Evolutionary conservation across 768 basidiomycete genomes (phyloP).

Genomic region (Kwoniella sp.): DNA sequence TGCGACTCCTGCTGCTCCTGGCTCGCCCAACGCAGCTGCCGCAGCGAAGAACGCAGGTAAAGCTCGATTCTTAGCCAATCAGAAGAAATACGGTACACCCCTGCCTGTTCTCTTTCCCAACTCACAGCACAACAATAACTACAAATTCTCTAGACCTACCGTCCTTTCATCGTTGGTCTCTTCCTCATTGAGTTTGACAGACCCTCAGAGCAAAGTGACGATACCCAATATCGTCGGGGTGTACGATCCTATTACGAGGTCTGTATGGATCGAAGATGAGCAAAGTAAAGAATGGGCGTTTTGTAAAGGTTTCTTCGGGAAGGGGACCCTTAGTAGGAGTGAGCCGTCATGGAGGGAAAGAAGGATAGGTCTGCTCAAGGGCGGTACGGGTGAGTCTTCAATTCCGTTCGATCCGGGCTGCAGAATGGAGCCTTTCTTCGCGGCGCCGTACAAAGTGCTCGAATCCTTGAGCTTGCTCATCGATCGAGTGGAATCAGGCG

Average conservation of each 20-base stretch:
- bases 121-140: background rate
- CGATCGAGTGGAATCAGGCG: no score
- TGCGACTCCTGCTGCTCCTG: background rate
- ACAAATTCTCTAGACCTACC: conserved; percentile 18
- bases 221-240: conserved; percentile 71
- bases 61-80: conserved; percentile 33
- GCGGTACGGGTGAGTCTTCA: conserved; percentile 65
- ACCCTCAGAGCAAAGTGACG: conserved; percentile 45
- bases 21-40: background rate
- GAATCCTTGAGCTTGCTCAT: no score
- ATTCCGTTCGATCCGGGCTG: no score
- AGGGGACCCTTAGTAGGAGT: conserved; percentile 89
- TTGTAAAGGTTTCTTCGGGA: conserved; percentile 93
- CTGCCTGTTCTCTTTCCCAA: conserved; percentile 42
- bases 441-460: no score
- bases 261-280: conserved; percentile 76
- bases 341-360: conserved; percentile 91
- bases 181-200: conserved; percentile 60
- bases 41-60: conserved; percentile 12
- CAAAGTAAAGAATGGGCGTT: conserved; percentile 73
- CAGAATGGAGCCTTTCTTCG: no score
- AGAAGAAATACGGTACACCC: conserved; percentile 49
- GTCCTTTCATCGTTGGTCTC: conserved; percentile 60
- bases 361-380: conserved; percentile 68
- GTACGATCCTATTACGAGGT: conserved; percentile 77